phyloP scores from a whole-genome alignment of 306 rosid genomes.

The Ormosia emarginata region DNA sequence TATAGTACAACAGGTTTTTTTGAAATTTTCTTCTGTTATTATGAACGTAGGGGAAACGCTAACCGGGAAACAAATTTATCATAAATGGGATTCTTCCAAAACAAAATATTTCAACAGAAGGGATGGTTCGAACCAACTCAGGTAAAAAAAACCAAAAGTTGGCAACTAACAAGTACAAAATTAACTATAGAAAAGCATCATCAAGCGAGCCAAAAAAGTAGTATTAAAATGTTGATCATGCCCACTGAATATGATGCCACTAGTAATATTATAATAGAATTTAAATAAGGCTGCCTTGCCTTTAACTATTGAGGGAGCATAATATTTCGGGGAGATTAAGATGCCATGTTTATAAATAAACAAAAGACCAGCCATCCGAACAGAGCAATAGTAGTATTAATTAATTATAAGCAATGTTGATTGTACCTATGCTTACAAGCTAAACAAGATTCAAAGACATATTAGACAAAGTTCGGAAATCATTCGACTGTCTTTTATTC shows the following conservation, averaged over 20 bases:
- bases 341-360: slow-evolving; percentile 34
- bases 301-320: slow-evolving; percentile 11
- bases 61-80: not conserved
- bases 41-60: not conserved
- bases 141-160: slow-evolving; percentile 5
- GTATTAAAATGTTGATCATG: slow-evolving; percentile 24
- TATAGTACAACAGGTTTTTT: too few relatives aligned
- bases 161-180: not conserved
- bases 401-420: slow-evolving; percentile 23
- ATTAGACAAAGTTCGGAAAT: slow-evolving; percentile 34
- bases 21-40: not conserved
- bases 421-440: slow-evolving; percentile 25
- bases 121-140: not conserved
- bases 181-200: not conserved
- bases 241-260: slow-evolving; percentile 30
- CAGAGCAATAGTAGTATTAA: slow-evolving; percentile 33
- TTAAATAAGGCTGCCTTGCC: slow-evolving; percentile 15
- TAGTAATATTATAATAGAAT: slow-evolving; percentile 14
- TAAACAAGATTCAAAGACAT: slow-evolving; percentile 34
- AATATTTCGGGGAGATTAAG: slow-evolving; percentile 71
- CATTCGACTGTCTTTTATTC: slow-evolving; percentile 32
- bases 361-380: slow-evolving; percentile 23
- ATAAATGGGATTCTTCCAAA: not conserved
- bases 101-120: not conserved
- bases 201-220: not conserved